Evolutionary conservation across 805 yeast genomes (phyloP), one percentile per base, ranked within the genome.

Genomic region (Ogataea angusta): DNA sequence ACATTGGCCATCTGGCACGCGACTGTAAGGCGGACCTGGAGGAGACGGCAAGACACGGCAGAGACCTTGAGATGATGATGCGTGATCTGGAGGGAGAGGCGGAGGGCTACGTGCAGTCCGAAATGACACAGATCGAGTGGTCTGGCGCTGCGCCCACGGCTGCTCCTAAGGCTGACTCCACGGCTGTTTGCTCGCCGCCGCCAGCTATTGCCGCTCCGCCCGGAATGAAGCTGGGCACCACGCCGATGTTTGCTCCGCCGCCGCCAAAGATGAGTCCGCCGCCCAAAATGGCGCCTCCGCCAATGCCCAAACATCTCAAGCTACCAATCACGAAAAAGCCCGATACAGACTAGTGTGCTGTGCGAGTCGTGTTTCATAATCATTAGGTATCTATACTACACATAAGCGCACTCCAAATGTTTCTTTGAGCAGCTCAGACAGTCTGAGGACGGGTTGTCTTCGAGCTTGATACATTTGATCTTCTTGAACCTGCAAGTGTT

Each of bases 1-100:
- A 75, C 38, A 67, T 74, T 19, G 99, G 98, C 1, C 98, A 91
- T 64, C 78, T 80, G 47, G 90, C 95, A 1, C 71, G 88, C 43
- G 98, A 93, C 63, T 93, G 99, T 72, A 76, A 73, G 43, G 65
- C 64, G 26, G 61, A 63, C n/a, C 37, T 47, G 21, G 54, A 42
- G 28, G 52, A 44, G 22, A 33, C 36, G 33, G 48, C 41, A 14
- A 46, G 42, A 21, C 71, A 73, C 27, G 80, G 76, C 36, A 53
- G 62, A 31, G 82, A 77, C 47, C 69, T 70, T 45, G 75, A 71
- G 29, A 68, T 66, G 39, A 70, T 78, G 64, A 70, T 79, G 72
- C 59, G 62, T 38, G 80, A 72, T 39, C 57, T 75, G 36, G 66
- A 67, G 39, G 71, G 71, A 15, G 60, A 49, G 14, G 17, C 10